A percentile compares a stretch with the other conserved stretches of the same genome.
These are phyloP conservation scores for Saccharomyces hybrid DNA, from an alignment of 1,139 yeast species.

Conservation along the genomic window DNA sequence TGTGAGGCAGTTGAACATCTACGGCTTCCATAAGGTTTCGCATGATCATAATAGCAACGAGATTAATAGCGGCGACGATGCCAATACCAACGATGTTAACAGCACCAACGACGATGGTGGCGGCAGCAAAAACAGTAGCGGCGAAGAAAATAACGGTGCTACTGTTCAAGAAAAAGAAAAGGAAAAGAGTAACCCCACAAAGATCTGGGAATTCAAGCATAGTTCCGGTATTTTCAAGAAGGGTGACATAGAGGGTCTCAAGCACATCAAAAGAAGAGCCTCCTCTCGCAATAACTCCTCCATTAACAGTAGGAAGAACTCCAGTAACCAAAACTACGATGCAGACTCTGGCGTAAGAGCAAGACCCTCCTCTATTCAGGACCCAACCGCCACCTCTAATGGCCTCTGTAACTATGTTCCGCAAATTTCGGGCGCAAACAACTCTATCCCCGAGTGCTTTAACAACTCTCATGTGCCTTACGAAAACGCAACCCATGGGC, in stretches of 20 bases:
- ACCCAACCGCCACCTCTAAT: background rate
- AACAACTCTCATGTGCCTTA: background rate
- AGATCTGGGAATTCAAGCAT: slow-evolving; percentile 65
- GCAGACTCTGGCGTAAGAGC: background rate
- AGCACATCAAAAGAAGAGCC: slow-evolving; percentile 56
- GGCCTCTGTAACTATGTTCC: background rate
- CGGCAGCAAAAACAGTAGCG: slow-evolving; percentile 5
- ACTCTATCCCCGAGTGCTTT: background rate
- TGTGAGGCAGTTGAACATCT: slow-evolving; percentile 71
- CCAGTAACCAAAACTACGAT: background rate
- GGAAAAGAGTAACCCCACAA: slow-evolving; percentile 25
- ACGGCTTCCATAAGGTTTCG: slow-evolving; percentile 59
- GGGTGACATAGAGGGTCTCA: slow-evolving; percentile 53
- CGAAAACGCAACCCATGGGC: background rate
- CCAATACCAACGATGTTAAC: slow-evolving; percentile 5
- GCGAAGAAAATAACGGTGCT: background rate
- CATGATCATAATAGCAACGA: slow-evolving; percentile 29
- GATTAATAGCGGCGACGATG: slow-evolving; percentile 3
- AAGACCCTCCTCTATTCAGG: background rate
- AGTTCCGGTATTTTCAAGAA: slow-evolving; percentile 56
- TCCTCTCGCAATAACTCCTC: slow-evolving; percentile 41
- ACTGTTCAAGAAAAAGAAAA: background rate
- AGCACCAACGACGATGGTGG: background rate
- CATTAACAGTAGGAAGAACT: slow-evolving; percentile 8
- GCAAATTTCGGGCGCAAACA: background rate